These are phyloP conservation scores for Penicillium sclerotiorum DNA, from an alignment of 2,329 filamentous ascomycete genomes.

Conservation along the genomic window DNA sequence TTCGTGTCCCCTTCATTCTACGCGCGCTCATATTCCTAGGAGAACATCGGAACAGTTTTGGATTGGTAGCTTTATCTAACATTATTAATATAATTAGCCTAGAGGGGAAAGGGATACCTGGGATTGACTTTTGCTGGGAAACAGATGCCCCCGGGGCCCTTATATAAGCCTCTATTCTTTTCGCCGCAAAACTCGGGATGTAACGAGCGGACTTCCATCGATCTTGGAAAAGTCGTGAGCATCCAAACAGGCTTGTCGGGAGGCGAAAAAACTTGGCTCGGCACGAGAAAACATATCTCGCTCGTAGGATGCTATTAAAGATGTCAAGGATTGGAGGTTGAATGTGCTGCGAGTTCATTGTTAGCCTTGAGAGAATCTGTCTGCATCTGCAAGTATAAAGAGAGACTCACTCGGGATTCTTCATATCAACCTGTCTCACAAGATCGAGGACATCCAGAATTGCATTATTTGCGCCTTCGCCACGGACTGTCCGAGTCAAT, in stretches of 20 bases:
- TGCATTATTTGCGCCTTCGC: slow-evolving; percentile 61
- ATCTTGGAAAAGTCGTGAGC: slow-evolving; percentile 56
- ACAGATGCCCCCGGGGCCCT: too few relatives aligned
- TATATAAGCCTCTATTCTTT: not conserved
- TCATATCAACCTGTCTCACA: slow-evolving; percentile 33
- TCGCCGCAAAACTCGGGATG: slow-evolving; percentile 36
- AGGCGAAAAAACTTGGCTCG: slow-evolving; percentile 53
- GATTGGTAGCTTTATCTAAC: too few relatives aligned
- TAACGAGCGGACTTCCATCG: slow-evolving; percentile 40
- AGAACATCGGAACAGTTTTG: too few relatives aligned
- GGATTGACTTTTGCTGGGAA: too few relatives aligned
- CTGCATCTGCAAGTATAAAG: not conserved
- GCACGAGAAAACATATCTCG: slow-evolving; percentile 47
- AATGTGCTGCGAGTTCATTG: too few relatives aligned
- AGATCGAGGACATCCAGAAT: slow-evolving; percentile 56
- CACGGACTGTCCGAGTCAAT: slow-evolving; percentile 59
- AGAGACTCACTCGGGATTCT: slow-evolving; percentile 8
- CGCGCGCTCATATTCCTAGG: too few relatives aligned
- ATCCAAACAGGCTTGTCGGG: slow-evolving; percentile 57
- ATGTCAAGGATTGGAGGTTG: slow-evolving; percentile 1
- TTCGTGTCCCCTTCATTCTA: too few relatives aligned
- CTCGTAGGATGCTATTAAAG: slow-evolving; percentile 44
- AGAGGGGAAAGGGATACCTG: too few relatives aligned
- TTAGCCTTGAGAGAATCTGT: too few relatives aligned
- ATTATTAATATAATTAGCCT: too few relatives aligned